phyloP scores from a whole-genome alignment of 306 rosid genomes.

The Castanea sativa region DNA sequence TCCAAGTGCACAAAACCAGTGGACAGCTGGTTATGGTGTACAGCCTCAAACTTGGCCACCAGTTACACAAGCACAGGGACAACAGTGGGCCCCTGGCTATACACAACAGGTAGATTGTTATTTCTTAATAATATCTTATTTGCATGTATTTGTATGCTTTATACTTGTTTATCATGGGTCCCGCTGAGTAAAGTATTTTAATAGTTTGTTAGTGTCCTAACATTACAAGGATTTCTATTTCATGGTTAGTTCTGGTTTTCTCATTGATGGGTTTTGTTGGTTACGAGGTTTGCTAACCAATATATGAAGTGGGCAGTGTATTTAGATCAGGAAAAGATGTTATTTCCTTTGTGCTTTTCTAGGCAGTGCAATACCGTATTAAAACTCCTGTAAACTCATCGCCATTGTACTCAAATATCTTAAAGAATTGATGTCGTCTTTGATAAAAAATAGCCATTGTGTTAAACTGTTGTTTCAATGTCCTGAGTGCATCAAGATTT shows the following conservation, averaged over 20 bases:
- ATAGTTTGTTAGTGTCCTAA: neutral
- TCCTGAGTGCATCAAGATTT: neutral
- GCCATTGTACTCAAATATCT: neutral
- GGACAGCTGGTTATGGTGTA: slow-evolving; percentile 75
- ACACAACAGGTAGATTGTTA: slow-evolving; percentile 62
- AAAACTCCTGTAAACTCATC: neutral
- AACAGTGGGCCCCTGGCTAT: slow-evolving; percentile 95
- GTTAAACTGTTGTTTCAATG: neutral
- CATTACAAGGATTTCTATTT: neutral
- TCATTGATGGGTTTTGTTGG: neutral
- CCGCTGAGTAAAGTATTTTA: neutral
- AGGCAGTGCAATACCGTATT: neutral
- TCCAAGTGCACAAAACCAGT: slow-evolving; percentile 79
- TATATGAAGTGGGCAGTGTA: neutral
- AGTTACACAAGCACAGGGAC: slow-evolving; percentile 82
- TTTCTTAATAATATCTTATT: neutral
- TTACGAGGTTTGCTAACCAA: neutral
- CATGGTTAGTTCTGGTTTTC: neutral
- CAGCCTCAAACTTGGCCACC: slow-evolving; percentile 99
- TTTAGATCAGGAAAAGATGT: neutral
- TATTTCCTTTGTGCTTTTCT: neutral
- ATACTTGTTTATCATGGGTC: neutral
- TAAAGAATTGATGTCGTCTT: neutral
- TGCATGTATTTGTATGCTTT: neutral
- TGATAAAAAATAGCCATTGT: neutral